These are phyloP conservation scores for Meredithiella fracta DNA, from an alignment of 2,329 filamentous ascomycete species.

Conservation along the genomic window DNA sequence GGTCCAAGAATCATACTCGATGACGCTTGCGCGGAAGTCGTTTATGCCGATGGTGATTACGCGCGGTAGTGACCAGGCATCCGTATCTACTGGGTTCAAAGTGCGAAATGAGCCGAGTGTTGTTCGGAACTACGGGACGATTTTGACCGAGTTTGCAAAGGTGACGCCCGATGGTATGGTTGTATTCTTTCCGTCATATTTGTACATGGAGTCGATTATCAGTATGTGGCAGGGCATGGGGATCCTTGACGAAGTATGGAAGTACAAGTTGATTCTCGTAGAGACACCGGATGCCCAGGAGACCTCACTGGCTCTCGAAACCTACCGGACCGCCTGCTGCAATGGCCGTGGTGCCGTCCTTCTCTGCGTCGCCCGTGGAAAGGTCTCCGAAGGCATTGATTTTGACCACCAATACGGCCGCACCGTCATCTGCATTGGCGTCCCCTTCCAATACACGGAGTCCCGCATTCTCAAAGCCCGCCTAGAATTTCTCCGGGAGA, in stretches of 20 bases:
- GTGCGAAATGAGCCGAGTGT: slow-evolving; percentile 91
- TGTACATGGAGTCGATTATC: slow-evolving; percentile 99
- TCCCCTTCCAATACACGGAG: slow-evolving; percentile 97
- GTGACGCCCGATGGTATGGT: slow-evolving; percentile 94
- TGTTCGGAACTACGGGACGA: slow-evolving; percentile 88
- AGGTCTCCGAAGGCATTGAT: slow-evolving; percentile 96
- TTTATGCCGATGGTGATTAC: slow-evolving; percentile 98
- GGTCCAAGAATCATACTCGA: slow-evolving; percentile 90
- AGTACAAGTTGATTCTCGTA: slow-evolving; percentile 94
- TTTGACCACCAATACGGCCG: slow-evolving; percentile 98
- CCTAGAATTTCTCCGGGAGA: slow-evolving; percentile 90
- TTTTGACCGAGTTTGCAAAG: slow-evolving; percentile 88
- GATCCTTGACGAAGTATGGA: slow-evolving; percentile 94
- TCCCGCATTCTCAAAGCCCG: slow-evolving; percentile 91
- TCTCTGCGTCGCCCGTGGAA: slow-evolving; percentile 88
- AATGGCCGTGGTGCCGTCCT: slow-evolving; percentile 89
- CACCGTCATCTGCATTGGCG: slow-evolving; percentile 88
- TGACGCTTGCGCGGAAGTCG: slow-evolving; percentile 87
- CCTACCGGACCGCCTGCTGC: slow-evolving; percentile 91
- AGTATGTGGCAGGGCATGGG: slow-evolving; percentile 99
- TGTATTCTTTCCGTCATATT: slow-evolving; percentile 97
- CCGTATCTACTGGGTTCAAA: slow-evolving; percentile 85
- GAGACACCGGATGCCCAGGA: slow-evolving; percentile 97
- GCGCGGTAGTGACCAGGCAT: slow-evolving; percentile 79
- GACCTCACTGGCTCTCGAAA: slow-evolving; percentile 86